These are phyloP conservation scores for Populus hybrid DNA, from an alignment of 441 rosid species.

Conservation along the genomic window DNA sequence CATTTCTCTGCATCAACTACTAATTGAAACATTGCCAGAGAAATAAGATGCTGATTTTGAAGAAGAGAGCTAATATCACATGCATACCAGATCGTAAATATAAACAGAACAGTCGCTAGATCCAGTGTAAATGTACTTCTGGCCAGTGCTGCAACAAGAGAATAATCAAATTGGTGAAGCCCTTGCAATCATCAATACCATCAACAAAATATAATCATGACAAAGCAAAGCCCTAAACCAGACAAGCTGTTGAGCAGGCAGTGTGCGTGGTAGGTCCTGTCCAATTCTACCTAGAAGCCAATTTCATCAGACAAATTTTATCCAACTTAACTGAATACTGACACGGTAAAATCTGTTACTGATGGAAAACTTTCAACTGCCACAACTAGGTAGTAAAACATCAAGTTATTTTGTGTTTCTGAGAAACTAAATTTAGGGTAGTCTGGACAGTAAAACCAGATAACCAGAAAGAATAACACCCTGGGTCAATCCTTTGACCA, in stretches of 20 bases:
- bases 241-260: not conserved
- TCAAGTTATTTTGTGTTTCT: not conserved
- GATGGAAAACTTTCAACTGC: not conserved
- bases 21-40: not conserved
- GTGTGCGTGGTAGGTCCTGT: not conserved
- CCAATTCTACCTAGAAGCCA: not conserved
- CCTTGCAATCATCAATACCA: not conserved
- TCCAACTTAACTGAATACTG: not conserved
- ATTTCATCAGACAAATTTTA: not conserved
- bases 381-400: not conserved
- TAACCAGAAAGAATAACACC: not conserved
- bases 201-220: not conserved
- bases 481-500: not conserved
- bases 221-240: not conserved
- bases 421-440: not conserved
- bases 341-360: too few relatives aligned
- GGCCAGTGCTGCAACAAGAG: conserved; percentile 59
- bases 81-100: conserved; percentile 58
- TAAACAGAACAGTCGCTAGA: conserved; percentile 46
- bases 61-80: not conserved
- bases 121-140: conserved; percentile 65
- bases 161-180: conserved; percentile 12
- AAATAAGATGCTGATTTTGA: not conserved
- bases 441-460: not conserved
- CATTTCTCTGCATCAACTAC: not conserved